phyloP scores from a whole-genome alignment of 805 yeast species.

The Komagataella pseudopastoris region DNA sequence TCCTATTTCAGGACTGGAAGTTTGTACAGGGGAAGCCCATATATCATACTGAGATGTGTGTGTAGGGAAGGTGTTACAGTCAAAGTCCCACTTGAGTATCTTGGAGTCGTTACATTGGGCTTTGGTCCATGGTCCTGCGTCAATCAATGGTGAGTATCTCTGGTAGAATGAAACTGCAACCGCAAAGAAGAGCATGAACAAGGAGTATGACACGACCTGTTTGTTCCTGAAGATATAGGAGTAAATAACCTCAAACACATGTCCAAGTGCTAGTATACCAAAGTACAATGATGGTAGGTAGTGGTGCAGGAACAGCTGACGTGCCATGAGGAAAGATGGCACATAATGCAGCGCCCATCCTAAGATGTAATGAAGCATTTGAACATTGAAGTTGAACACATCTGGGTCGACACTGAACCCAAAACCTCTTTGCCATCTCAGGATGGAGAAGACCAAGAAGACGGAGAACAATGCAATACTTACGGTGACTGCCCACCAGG shows the following conservation, averaged over 20 bases:
- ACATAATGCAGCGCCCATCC: conserved; percentile 51
- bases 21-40: neutral
- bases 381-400: conserved; percentile 52
- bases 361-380: conserved; percentile 42
- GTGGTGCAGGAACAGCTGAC: conserved; percentile 28
- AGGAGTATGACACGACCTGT: conserved; percentile 27
- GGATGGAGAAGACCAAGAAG: conserved; percentile 29
- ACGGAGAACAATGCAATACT: conserved; percentile 35
- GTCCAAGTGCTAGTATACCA: conserved; percentile 28
- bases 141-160: conserved; percentile 57
- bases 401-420: conserved; percentile 32
- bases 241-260: conserved; percentile 20
- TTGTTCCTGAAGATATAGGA: conserved; percentile 19
- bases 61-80: conserved; percentile 47
- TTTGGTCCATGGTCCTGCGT: conserved; percentile 74
- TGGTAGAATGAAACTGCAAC: conserved; percentile 40
- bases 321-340: conserved; percentile 34
- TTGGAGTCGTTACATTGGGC: conserved; percentile 48
- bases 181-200: conserved; percentile 34
- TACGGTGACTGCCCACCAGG: conserved; percentile 62
- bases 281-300: conserved; percentile 39
- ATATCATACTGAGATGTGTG: conserved; percentile 1
- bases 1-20: neutral
- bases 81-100: conserved; percentile 75
- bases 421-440: conserved; percentile 52